Evolutionary conservation across 2,329 filamentous ascomycete genomes (phyloP), one percentile per base, ranked within the genome.

Genomic region (Colletotrichum simmondsii): DNA sequence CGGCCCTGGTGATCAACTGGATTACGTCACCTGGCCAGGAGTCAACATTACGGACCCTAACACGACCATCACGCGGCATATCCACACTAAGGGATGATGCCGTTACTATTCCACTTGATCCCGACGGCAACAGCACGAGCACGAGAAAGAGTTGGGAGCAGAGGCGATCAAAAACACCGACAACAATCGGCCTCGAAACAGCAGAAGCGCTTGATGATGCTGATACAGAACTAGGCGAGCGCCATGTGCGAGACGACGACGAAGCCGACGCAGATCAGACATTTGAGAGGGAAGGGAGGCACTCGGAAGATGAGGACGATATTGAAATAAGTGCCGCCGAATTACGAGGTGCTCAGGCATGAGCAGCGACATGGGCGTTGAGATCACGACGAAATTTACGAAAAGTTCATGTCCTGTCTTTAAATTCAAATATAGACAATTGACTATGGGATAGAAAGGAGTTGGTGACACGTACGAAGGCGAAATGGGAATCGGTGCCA

Each of bases 1-100:
- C 70, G 11, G 70, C 70, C 2, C 54, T 72, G 2, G 65, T 72
- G n/a, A 72, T 72, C 24, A 69, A 69, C 42, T 72, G 70, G 70
- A 69, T 72, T 2, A 72, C 70, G 0, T 72, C 70, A 7, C 59
- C 70, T 4, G 65, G 70, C 0, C 70, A 72, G 5, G 70, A 72
- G 19, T 64, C 70, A 4, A 69, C 70, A 2, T 60, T 72, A 11
- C 59, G 54, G 3, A 72, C 70, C 11, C 26, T 72, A 2, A 69
- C 70, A 10, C 59, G 65, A 8, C 65, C 70, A 2, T 72, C 69
- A 11, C 58, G 53, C 22, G 67, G 30, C 5, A 16, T 64, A 0
- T 69, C 65, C 14, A 60, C 65, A 19, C 2, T 72, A 14, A n/a
- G 28, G 3, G 70, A 69, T 0, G 70, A 72, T 6, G 70, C 60